These are phyloP conservation scores for Chaetomium sp. DNA, from an alignment of 2,329 filamentous ascomycete species.

Conservation along the genomic window DNA sequence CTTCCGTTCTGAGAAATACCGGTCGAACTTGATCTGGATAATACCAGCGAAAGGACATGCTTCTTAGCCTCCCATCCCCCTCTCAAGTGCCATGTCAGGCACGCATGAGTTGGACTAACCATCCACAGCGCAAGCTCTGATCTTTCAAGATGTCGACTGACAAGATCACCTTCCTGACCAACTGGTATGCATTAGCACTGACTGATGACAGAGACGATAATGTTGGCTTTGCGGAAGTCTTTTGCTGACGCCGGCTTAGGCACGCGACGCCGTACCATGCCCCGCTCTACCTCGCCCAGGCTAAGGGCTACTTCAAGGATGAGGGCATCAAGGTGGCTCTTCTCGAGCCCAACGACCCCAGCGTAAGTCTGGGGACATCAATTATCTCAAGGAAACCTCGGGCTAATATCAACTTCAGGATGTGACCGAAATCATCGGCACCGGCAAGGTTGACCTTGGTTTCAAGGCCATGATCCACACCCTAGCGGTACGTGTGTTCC, in stretches of 20 bases:
- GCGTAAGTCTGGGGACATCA: slow-evolving; percentile 37
- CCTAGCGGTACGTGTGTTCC: slow-evolving; percentile 47
- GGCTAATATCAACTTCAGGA: slow-evolving; percentile 40
- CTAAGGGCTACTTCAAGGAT: slow-evolving; percentile 67
- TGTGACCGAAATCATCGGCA: slow-evolving; percentile 75
- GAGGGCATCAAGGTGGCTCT: slow-evolving; percentile 72
- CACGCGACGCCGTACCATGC: slow-evolving; percentile 77
- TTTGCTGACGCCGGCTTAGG: slow-evolving; percentile 38
- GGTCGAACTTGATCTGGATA: slow-evolving; percentile 88
- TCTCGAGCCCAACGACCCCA: slow-evolving; percentile 72
- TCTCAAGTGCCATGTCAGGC: slow-evolving; percentile 20
- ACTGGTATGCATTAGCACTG: slow-evolving; percentile 53
- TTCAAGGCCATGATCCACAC: slow-evolving; percentile 85
- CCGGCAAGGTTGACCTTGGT: slow-evolving; percentile 67
- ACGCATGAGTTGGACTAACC: slow-evolving; percentile 37
- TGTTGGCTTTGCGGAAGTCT: neutral
- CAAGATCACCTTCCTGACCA: slow-evolving; percentile 79
- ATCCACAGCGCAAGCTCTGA: slow-evolving; percentile 37
- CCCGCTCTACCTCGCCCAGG: slow-evolving; percentile 69
- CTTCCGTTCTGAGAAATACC: slow-evolving; percentile 66
- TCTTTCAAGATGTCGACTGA: slow-evolving; percentile 65
- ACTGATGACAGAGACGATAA: neutral
- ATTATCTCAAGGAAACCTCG: neutral
- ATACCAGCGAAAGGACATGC: slow-evolving; percentile 93
- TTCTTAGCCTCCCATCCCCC: slow-evolving; percentile 48